Evolutionary conservation across 2,329 filamentous ascomycete species (phyloP).

Genomic region (Verticillium alfalfae): DNA sequence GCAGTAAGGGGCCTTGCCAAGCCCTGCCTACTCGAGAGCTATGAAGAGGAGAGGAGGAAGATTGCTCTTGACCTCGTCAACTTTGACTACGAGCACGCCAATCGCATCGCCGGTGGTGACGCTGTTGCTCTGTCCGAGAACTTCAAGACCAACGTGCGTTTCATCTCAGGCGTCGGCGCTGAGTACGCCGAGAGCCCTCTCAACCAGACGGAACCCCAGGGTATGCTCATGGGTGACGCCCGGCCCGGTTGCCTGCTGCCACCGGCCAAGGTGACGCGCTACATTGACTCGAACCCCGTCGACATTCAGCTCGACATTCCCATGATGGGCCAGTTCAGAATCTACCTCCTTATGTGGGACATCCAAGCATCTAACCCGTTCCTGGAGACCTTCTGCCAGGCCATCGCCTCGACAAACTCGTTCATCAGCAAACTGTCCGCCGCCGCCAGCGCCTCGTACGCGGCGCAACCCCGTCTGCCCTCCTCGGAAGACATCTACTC

Average conservation of each 20-base stretch:
- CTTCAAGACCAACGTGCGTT: conserved; percentile 65
- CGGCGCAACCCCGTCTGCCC: conserved; percentile 47
- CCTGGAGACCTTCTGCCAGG: conserved; percentile 52
- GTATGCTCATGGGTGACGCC: conserved; percentile 39
- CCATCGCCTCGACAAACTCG: conserved; percentile 43
- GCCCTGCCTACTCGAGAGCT: conserved; percentile 50
- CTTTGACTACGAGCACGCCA: conserved; percentile 54
- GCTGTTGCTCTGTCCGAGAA: conserved; percentile 59
- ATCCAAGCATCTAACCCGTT: conserved; percentile 51
- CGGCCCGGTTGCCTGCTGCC: conserved; percentile 52
- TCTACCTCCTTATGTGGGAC: conserved; percentile 66
- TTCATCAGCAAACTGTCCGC: conserved; percentile 55
- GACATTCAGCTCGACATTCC: conserved; percentile 75
- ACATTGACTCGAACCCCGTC: conserved; percentile 72
- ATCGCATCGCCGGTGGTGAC: conserved; percentile 56
- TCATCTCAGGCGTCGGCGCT: conserved; percentile 68
- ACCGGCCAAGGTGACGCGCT: conserved; percentile 67
- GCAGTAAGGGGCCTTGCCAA: conserved; percentile 51
- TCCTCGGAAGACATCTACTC: conserved; percentile 61
- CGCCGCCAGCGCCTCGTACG: conserved; percentile 57
- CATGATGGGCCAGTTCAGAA: conserved; percentile 69
- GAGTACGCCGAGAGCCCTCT: conserved; percentile 49
- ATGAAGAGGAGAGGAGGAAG: conserved; percentile 58
- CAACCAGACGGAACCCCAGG: conserved; percentile 36
- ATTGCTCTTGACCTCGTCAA: conserved; percentile 54